Evolutionary conservation across 352 stramenopile genomes (phyloP), one percentile per base, ranked within the genome.

Genomic region (Pythium monospermum): DNA sequence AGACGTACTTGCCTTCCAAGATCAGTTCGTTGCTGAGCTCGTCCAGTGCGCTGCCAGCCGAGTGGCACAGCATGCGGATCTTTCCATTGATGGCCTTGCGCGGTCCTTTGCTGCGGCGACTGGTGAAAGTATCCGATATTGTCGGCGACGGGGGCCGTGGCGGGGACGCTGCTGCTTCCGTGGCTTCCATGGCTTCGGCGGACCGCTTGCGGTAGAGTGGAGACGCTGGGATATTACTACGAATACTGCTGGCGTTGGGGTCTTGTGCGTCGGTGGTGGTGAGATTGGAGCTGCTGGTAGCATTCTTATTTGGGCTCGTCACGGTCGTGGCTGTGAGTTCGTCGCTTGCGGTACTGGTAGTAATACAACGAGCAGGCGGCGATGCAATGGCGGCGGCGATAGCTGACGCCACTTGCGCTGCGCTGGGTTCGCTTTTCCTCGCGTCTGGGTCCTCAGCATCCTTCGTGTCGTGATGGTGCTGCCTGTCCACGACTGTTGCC

Each of bases 11-110:
- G 30, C 84, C 84, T 44, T 89, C 68, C 25, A 64, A 59, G 41
- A 92, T 87, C 64, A 94, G 80, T 44, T 85, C 78, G 56, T 94
- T 94, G 53, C 83, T 94, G 23, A 91, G 67, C 49, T 94, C 77
- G 36, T 94, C 83, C 36, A 94, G 57, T 13, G 83, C 83, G 19
- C 79, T 91, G 3, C 79, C 78, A 0, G 79, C 83, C 12, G 81
- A 82, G 16, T 81, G 83, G 52, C 81, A 90, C 32, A 94, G 66
- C 76, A 88, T 89, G 25, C 83, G 78, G 28, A 94, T 75, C 54
- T 94, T 94, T 68, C 79, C 87, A 31, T 92, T 94, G 58, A 94
- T 92, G 1, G 80, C 81, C 49, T 90, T 87, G 26, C 76, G 66
- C 2, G 83, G 83, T 2, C 83, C 83, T 78, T 66, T 66, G 8